These are phyloP conservation scores for Ziziphus jujuba DNA, from an alignment of 306 rosid genomes.

Conservation along the genomic window DNA sequence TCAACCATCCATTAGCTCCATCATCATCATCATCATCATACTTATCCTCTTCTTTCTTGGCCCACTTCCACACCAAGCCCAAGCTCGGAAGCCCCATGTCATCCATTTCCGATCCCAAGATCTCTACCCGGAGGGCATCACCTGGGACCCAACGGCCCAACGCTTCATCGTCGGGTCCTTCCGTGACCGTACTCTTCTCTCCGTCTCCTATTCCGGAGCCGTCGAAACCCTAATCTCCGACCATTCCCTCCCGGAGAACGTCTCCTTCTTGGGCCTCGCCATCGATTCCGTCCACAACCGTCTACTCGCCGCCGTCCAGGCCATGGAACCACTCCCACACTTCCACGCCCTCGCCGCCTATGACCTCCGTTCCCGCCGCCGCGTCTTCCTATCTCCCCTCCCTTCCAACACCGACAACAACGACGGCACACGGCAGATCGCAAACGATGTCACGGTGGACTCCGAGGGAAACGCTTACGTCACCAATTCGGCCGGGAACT, in stretches of 20 bases:
- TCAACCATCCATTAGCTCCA: neutral
- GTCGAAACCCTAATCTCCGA: conserved; percentile 64
- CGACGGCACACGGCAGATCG: conserved; percentile 18
- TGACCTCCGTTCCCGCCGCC: conserved; percentile 55
- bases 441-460: conserved; percentile 75
- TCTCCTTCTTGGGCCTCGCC: conserved; percentile 58
- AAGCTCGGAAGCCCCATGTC: conserved; percentile 44
- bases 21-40: neutral
- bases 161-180: conserved; percentile 70
- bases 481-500: conserved; percentile 63
- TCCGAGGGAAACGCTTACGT: conserved; percentile 76
- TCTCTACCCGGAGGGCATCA: conserved; percentile 72
- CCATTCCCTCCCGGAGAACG: conserved; percentile 60
- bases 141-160: conserved; percentile 66
- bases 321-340: conserved; percentile 39
- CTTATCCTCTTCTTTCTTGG: conserved; percentile 23
- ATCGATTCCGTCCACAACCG: conserved; percentile 58
- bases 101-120: conserved; percentile 72
- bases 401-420: conserved; percentile 36
- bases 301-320: conserved; percentile 66
- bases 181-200: conserved; percentile 46
- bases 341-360: conserved; percentile 85
- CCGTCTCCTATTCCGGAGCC: conserved; percentile 75
- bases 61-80: conserved; percentile 14
- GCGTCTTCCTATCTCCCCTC: conserved; percentile 49